Conservation (phyloP, 768 basidiomycete species). For the Russula sp. region DNA sequence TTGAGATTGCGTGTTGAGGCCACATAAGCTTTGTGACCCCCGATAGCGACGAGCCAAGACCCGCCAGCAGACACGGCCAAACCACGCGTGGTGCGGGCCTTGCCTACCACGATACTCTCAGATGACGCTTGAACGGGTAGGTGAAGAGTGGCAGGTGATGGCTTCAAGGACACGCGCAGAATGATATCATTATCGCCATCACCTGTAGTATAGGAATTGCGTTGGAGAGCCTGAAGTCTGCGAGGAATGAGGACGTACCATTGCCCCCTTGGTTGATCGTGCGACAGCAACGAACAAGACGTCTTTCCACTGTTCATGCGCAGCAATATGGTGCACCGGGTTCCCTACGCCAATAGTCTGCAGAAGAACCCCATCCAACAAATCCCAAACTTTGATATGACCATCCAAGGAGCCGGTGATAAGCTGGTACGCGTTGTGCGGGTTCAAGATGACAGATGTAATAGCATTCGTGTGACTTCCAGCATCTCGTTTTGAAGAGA, state of each 20-base stretch:
- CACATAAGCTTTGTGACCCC: constrained; percentile 76
- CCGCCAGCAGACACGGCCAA: constrained; percentile 75
- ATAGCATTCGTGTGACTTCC: constrained; percentile 51
- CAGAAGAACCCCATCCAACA: constrained; percentile 76
- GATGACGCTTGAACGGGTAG: constrained; percentile 45
- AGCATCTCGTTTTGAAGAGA: constrained; percentile 51
- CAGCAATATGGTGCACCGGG: constrained; percentile 68
- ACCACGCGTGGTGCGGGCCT: constrained; percentile 59
- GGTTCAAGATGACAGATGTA: constrained; percentile 73
- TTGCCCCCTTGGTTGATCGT: constrained; percentile 47
- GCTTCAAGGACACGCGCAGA: constrained; percentile 60
- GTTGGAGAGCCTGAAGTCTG: neutral
- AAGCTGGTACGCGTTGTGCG: constrained; percentile 85
- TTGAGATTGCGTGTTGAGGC: constrained; percentile 54
- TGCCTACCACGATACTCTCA: constrained; percentile 59
- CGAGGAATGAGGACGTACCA: constrained; percentile 31
- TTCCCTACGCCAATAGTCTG: constrained; percentile 68
- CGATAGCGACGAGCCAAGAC: constrained; percentile 70
- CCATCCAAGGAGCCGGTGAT: constrained; percentile 84
- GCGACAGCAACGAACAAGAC: constrained; percentile 66
- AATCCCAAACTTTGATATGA: constrained; percentile 90
- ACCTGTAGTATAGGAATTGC: constrained; percentile 1
- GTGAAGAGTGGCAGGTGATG: constrained; percentile 43
- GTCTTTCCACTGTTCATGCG: constrained; percentile 66
- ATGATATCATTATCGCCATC: constrained; percentile 49